Percentiles rank a stretch among this genome's conserved stretches.
Conservation (phyloP, 2,329 filamentous ascomycete genomes). For the Aspergillus piperis region DNA sequence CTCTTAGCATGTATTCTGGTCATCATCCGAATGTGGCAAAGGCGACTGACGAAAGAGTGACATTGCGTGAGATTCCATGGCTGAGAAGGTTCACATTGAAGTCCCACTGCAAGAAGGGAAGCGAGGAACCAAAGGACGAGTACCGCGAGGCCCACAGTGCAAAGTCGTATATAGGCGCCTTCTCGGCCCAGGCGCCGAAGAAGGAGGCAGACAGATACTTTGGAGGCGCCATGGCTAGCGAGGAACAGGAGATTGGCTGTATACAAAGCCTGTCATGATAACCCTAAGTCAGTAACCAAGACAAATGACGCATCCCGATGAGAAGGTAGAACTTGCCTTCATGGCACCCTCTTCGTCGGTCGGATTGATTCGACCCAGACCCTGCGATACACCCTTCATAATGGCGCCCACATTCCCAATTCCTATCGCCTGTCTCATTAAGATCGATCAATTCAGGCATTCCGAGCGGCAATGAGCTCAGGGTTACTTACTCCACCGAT, state of each 20-base stretch:
- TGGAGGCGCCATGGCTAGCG: conserved; percentile 28
- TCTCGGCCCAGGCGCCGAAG: conserved; percentile 29
- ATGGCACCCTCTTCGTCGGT: conserved; percentile 13
- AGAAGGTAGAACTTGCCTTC: conserved; percentile 8
- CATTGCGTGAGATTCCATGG: background rate
- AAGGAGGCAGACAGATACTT: conserved; percentile 31
- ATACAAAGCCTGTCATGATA: conserved; percentile 13
- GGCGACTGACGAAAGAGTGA: background rate
- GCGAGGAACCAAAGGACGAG: conserved; percentile 24
- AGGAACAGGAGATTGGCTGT: conserved; percentile 29
- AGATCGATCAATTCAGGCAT: too few species aligned
- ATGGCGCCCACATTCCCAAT: conserved; percentile 26
- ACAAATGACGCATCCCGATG: background rate
- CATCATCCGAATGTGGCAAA: too few species aligned
- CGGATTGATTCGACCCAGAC: conserved; percentile 23
- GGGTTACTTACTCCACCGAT: conserved; percentile 17
- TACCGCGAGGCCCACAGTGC: conserved; percentile 13
- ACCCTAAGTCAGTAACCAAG: too few species aligned
- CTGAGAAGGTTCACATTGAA: background rate
- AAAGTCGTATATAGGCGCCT: conserved; percentile 19
- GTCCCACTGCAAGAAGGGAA: conserved; percentile 21
- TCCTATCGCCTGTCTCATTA: conserved; percentile 18
- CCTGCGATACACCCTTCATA: conserved; percentile 26
- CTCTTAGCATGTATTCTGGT: too few species aligned
- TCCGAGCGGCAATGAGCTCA: background rate